These are phyloP conservation scores for Chromera velia DNA, from an alignment of 73 alveolate genomes.

Conservation along the genomic window DNA sequence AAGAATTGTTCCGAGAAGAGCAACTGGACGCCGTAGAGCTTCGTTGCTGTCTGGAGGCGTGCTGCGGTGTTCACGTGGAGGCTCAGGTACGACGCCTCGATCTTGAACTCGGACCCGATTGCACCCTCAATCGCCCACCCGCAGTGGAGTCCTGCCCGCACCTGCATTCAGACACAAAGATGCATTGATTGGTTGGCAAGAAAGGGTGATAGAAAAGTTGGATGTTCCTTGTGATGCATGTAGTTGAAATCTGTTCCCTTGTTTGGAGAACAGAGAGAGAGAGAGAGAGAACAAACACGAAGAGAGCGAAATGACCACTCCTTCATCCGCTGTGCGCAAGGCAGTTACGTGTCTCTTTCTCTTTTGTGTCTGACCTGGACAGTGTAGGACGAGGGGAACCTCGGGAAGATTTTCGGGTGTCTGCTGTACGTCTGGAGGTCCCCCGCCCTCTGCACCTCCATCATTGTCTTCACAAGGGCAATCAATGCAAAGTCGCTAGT, in stretches of 20 bases:
- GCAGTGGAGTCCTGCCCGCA: constrained; percentile 33
- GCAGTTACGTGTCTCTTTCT: no score
- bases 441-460: neutral
- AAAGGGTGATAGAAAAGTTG: no score
- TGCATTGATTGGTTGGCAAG: no score
- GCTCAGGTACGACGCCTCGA: constrained; percentile 43
- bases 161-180: constrained; percentile 12
- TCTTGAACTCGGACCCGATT: constrained; percentile 45
- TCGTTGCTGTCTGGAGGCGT: constrained; percentile 26
- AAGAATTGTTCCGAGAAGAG: neutral
- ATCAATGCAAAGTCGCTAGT: neutral
- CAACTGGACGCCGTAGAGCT: neutral
- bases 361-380: neutral
- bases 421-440: neutral
- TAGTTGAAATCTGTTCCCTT: no score
- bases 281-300: no score
- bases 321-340: no score
- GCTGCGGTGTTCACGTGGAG: constrained; percentile 45
- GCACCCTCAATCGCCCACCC: constrained; percentile 50
- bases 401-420: neutral
- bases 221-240: no score
- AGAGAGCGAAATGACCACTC: no score
- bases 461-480: neutral
- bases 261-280: no score
- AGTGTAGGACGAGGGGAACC: neutral